Conservation (phyloP, 2,329 filamentous ascomycete species). For the Setomelanomma holmii region DNA sequence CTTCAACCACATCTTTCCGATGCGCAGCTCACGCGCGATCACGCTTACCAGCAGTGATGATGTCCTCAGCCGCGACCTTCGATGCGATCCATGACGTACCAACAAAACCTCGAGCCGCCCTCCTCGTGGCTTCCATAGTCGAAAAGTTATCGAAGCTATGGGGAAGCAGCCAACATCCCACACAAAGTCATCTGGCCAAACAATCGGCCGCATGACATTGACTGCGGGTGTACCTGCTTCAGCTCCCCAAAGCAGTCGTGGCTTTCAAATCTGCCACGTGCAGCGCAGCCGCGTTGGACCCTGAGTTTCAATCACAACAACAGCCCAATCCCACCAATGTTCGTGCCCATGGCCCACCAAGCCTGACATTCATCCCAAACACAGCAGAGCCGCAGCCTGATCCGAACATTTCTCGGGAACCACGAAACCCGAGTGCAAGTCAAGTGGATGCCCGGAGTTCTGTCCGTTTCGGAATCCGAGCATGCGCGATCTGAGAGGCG, state of each 20-base stretch:
- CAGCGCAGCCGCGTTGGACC: neutral
- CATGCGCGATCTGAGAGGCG: neutral
- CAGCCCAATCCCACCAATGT: no score
- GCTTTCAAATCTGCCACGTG: slow-evolving; percentile 2
- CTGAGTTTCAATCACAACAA: slow-evolving; percentile 1
- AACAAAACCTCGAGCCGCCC: neutral
- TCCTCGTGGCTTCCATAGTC: neutral
- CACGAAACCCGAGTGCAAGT: neutral
- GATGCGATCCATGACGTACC: neutral
- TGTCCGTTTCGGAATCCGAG: slow-evolving; percentile 4
- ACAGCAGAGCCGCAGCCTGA: neutral
- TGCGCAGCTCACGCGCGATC: neutral
- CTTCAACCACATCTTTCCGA: neutral
- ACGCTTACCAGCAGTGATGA: neutral
- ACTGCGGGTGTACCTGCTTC: slow-evolving; percentile 2
- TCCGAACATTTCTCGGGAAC: neutral
- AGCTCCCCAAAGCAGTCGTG: neutral
- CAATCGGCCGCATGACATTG: neutral
- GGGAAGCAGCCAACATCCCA: neutral
- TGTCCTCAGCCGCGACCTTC: neutral
- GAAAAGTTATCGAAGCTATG: neutral
- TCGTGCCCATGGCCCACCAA: neutral
- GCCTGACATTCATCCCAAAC: neutral
- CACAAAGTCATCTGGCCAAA: neutral
- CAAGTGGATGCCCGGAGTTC: neutral